Evolutionary conservation across 768 basidiomycete genomes (phyloP).

Genomic region (Gloeopeniophorella convolvens): DNA sequence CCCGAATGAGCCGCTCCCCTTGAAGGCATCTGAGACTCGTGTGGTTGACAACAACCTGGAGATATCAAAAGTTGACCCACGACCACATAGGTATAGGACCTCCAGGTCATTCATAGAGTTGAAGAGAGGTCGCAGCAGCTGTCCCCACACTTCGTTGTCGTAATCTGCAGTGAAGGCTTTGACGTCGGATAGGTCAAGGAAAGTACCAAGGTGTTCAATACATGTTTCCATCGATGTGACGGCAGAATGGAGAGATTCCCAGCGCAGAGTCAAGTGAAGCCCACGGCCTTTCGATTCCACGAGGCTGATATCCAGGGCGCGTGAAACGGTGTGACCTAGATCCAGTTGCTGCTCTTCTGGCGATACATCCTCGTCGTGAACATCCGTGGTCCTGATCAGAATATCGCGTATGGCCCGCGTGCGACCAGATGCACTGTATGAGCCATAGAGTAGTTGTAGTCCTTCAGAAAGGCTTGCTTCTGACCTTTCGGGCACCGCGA

Average conservation of each 20-base stretch:
- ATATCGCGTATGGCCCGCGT: background rate
- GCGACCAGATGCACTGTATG: too few relatives aligned
- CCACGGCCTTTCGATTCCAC: background rate
- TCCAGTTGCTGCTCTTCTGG: too few relatives aligned
- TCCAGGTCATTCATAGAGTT: background rate
- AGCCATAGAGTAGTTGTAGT: background rate
- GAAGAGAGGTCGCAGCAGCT: background rate
- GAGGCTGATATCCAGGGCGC: background rate
- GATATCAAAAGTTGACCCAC: background rate
- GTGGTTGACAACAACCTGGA: background rate
- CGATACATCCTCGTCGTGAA: too few relatives aligned
- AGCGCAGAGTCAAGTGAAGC: background rate
- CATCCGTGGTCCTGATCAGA: too few relatives aligned
- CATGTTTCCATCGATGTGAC: too few relatives aligned
- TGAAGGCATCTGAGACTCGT: background rate
- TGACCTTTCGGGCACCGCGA: background rate
- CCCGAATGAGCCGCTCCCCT: background rate
- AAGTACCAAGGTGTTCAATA: too few relatives aligned
- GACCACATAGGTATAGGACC: background rate
- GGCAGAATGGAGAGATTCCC: background rate
- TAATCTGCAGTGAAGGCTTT: too few relatives aligned
- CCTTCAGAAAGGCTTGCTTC: background rate
- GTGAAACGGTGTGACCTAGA: too few relatives aligned
- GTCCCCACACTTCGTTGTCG: too few relatives aligned
- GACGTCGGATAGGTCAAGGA: too few relatives aligned